Percentiles rank a stretch among this genome's conserved stretches.
Conservation (phyloP, 495 filamentous ascomycete genomes). For the Lasiosphaeria ovina region DNA sequence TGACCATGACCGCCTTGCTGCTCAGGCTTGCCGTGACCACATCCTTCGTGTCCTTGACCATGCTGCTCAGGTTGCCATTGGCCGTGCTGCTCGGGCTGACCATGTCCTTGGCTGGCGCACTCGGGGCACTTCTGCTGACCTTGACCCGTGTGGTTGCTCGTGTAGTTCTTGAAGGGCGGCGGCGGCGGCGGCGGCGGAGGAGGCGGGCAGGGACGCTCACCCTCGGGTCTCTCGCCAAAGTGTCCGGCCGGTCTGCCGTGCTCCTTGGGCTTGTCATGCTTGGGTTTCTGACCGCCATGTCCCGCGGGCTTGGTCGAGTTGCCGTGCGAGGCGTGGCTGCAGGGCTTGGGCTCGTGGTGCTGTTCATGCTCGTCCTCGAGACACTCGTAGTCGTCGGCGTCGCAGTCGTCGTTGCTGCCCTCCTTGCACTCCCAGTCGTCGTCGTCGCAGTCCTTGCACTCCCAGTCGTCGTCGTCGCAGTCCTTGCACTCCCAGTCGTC, state of each 20-base stretch:
- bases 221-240: not conserved
- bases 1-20: not conserved
- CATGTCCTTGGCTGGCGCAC: not conserved
- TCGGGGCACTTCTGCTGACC: not conserved
- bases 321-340: not conserved
- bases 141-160: not conserved
- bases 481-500: conserved; percentile 5
- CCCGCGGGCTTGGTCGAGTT: not conserved
- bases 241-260: not conserved
- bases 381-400: not conserved
- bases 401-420: not conserved
- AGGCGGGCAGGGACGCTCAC: not conserved
- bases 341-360: not conserved
- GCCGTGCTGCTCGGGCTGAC: not conserved
- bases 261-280: conserved; percentile 1
- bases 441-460: not conserved
- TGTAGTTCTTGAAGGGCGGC: not conserved
- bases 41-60: not conserved
- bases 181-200: not conserved
- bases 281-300: not conserved
- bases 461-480: conserved; percentile 1
- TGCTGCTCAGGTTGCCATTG: not conserved
- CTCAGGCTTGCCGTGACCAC: not conserved
- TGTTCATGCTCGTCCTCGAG: not conserved
- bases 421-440: conserved; percentile 5